phyloP scores from a whole-genome alignment of 2,329 filamentous ascomycete species.

The Dactylellina haptotyla region DNA sequence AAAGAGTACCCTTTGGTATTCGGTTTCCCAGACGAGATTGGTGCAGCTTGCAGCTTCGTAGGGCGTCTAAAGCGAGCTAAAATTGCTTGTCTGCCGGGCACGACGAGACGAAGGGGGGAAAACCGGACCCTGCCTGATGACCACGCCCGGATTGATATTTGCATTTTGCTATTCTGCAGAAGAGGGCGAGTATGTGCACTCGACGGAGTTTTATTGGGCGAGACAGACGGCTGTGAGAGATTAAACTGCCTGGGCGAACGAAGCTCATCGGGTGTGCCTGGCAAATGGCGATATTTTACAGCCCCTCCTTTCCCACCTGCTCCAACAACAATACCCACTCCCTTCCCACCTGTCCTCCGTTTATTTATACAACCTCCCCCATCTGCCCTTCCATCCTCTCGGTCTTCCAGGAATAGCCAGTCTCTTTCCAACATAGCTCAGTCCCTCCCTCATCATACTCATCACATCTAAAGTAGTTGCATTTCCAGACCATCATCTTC shows the following conservation, averaged over 20 bases:
- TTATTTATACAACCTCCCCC: neutral
- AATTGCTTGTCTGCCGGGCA: neutral
- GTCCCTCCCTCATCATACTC: neutral
- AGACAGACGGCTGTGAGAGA: no score
- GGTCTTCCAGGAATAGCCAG: neutral
- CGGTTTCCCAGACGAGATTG: slow-evolving; percentile 11
- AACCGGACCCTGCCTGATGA: slow-evolving; percentile 8
- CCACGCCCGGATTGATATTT: neutral
- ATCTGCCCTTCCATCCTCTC: neutral
- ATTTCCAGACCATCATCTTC: neutral
- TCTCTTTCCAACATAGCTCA: neutral
- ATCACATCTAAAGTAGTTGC: neutral
- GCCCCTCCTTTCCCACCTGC: slow-evolving; percentile 30
- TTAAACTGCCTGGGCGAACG: slow-evolving; percentile 9
- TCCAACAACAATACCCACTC: no score
- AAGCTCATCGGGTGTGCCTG: slow-evolving; percentile 5
- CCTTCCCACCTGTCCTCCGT: neutral
- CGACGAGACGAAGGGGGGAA: neutral
- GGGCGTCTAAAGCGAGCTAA: neutral
- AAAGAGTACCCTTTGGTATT: neutral
- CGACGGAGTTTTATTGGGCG: no score
- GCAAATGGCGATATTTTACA: neutral
- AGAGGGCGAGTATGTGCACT: no score
- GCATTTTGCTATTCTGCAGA: neutral
- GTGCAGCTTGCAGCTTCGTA: neutral